Conservation (phyloP, 345 rosid genomes). For the Acer negundo region DNA sequence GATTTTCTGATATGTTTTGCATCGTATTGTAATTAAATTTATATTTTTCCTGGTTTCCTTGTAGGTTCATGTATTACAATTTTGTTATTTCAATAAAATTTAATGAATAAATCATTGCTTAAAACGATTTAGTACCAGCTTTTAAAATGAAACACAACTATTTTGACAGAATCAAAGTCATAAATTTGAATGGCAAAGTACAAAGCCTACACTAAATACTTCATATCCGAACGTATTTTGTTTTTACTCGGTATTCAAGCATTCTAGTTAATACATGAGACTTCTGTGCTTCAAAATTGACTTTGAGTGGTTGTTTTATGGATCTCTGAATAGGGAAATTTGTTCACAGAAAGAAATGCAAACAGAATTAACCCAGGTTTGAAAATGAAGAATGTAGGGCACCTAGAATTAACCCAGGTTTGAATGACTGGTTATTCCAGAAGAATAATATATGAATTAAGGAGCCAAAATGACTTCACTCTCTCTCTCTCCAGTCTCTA, state of each 20-base stretch:
- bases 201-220: background rate
- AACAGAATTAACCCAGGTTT: too few relatives aligned
- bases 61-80: background rate
- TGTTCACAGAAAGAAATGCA: background rate
- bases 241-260: background rate
- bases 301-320: background rate
- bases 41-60: background rate
- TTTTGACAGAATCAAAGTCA: background rate
- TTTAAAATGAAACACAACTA: background rate
- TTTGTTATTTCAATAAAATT: background rate
- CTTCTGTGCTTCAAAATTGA: background rate
- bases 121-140: background rate
- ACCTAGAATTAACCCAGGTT: too few relatives aligned
- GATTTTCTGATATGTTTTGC: background rate
- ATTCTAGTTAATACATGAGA: background rate
- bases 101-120: background rate
- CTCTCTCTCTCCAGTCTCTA: background rate
- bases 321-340: background rate
- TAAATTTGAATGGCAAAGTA: background rate
- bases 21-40: background rate
- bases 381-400: too few relatives aligned
- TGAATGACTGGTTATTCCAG: too few relatives aligned
- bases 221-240: too few relatives aligned
- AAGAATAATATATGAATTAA: too few relatives aligned
- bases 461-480: background rate